Evolutionary conservation across 1,284 basidiomycete species (phyloP), one percentile per base, ranked within the genome.

Genomic region (Hymenochaete sp.): DNA sequence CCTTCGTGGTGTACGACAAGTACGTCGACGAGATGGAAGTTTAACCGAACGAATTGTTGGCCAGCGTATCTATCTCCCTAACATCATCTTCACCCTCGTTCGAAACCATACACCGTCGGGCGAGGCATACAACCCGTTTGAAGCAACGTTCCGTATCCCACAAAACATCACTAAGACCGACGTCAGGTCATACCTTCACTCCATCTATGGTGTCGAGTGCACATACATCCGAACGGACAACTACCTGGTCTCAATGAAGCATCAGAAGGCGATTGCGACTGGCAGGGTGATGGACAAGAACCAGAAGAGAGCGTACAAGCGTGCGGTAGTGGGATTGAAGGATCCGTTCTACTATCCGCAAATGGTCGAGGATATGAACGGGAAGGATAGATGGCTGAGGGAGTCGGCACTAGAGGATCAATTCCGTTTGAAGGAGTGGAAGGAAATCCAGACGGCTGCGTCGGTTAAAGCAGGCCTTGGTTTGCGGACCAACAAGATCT

Each of bases 211-310:
- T 52, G 82, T 96, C 32, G 70, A 81, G 56, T 83, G 84, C 45
- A 96, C 93, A 6, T 97, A 93, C 65, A 90, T 95, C 53, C 88
- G 92, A 32, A 96, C 93, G 13, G 87, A 87, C 68, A 87, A 90
- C 66, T 92, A 91, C 59, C 68, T 82, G 50, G 77, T 78, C 0
- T 73, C 78, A 19, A 54, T 80, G 10, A 61, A 60, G 16, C 66
- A 72, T 57, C 59, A 53, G 48, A 21, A 55, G 47, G 45, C 50
- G 47, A 59, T 52, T 42, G 46, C 52, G 56, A 43, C 16, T 2
- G 45, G 45, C 32, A 29, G 45, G 4, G 9, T 42, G 53, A 53
- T 14, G 48, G 56, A 52, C 53, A 62, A 40, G 55, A 60, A 45
- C 65, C 43, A 43, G 70, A 6, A 72, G 55, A 70, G 75, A 52